Base-by-base conservation (phyloP, 73 alveolate genomes). In the Symbiodinium pilosum region DNA sequence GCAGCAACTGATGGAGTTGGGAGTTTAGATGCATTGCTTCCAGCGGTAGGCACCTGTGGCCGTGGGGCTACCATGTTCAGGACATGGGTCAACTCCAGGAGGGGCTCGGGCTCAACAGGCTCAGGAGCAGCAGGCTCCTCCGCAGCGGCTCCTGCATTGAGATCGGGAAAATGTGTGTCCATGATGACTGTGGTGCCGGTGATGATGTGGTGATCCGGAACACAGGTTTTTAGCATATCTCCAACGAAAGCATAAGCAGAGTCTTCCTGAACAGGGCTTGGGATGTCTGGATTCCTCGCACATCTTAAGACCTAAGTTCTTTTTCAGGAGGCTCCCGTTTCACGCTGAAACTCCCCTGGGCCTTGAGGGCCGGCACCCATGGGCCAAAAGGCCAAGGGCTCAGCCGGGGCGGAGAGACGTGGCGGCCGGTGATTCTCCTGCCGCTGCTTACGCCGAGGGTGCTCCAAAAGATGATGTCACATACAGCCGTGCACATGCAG, bases 1-100 rank as follows among this genome's bases (percentile, higher is more conserved):
- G 88, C 97, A 0, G 97, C 97, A 71, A 91, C 97, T 5, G 97
- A 91, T 42, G 97, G 97, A 11, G 97, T 68, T 40, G 68, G 87
- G 26, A 40, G 92, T 41, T 40, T 43, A 9, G 54, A 21, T 9
- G 34, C 43, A 83, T 34, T 42, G 88, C 42, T 41, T 30, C 21
- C 52, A 43, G 11, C 51, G 28, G 4, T 54, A 43, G 34, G 95
- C 5, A 77, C 56, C 7, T 51, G 56, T n/a, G 97, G 97, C 20
- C 97, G 88, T 4, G 97, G 97, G 32, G 97, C 97, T 88, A 91
- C 97, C 97, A 91, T 91, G 86, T 88, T 88, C 94, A 77, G 34
- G 81, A 64, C 81, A 38, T 64, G 81, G 39, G 81, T 64, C 81
- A 64, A 38, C 81, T 64, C 81, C 81, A 64, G 38, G 1, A 64